Base-by-base conservation (phyloP, 192 early-diverging fungal species). In the Coemansia sp. region DNA sequence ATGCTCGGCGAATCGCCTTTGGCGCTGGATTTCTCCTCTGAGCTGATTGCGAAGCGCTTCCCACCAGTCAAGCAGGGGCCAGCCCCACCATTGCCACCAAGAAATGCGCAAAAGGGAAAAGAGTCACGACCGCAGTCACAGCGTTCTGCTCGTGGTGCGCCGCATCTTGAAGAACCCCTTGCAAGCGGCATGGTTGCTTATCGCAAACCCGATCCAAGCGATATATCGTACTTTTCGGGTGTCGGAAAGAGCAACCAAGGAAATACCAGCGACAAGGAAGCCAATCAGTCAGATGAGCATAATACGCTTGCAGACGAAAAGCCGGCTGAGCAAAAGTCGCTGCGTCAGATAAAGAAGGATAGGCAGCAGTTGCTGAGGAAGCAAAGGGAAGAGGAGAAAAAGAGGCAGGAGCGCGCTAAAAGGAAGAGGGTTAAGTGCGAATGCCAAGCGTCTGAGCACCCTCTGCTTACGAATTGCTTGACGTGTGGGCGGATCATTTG, bases 401-500 rank as follows among this genome's bases (percentile, higher is more conserved):
- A 35, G 43, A 53, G 48, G 37, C 60, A 57, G 31, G 52, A 39
- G 53, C 61, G 42, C 26, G 74, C 70, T 5, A 62, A 58, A 1
- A 66, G 79, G 58, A 81, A 72, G 49, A 74, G 79, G 16, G 49
- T 40, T 8, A 69, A 60, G 45, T 81, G 79, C 61, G 79, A 81
- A 45, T 81, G 79, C 67, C 79, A 81, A 43, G 84, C 81, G 12
- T 64, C 81, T 1, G 70, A 62, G 8, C 84, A 85, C 34, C 57
- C 39, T 25, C 59, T 85, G 57, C 29, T 85, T 2, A 80, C 78
- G 3, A 85, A 85, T 70, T 85, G 84, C 56, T 63, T 85, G 21
- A 59, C 59, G 13, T 85, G 84, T 58, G 84, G 84, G 8, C 84
- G 78, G 31, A 85, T 85, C 29, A 66, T 85, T 25, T 85, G 84